Conservation (phyloP, 1,284 basidiomycete genomes). For the Sutorius eximius region DNA sequence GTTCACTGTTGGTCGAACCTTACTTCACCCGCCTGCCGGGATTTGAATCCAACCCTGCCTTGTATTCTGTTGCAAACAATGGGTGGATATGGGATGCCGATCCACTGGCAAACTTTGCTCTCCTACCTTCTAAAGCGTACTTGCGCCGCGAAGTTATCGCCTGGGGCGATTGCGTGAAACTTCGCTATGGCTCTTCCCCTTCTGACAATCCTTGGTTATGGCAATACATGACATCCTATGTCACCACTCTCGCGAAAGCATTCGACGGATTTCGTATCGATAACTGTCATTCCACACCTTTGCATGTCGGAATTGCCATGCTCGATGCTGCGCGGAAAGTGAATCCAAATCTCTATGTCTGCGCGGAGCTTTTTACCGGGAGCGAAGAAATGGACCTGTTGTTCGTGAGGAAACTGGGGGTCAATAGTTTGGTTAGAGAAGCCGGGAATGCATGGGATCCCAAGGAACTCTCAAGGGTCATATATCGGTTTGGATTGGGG, state of each 20-base stretch:
- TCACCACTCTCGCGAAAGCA: conserved; percentile 71
- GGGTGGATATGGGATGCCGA: conserved; percentile 99
- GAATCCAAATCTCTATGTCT: conserved; percentile 92
- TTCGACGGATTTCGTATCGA: conserved; percentile 98
- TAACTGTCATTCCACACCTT: conserved; percentile 96
- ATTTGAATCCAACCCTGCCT: conserved; percentile 61
- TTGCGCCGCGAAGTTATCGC: conserved; percentile 94
- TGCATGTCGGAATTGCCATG: conserved; percentile 90
- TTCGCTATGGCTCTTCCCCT: conserved; percentile 83
- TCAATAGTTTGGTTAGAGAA: conserved; percentile 91
- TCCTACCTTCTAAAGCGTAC: conserved; percentile 95
- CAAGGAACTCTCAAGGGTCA: conserved; percentile 81
- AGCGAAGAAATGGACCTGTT: conserved; percentile 90
- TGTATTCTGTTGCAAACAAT: conserved; percentile 91
- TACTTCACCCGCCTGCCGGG: conserved; percentile 85
- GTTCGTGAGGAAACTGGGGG: conserved; percentile 87
- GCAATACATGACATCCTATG: conserved; percentile 90
- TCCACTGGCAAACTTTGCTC: conserved; percentile 92
- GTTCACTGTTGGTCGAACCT: conserved; percentile 79
- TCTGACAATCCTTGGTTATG: conserved; percentile 93
- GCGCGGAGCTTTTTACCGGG: conserved; percentile 96
- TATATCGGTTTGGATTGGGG: conserved; percentile 86
- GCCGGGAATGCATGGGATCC: conserved; percentile 87
- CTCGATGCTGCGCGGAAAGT: conserved; percentile 88
- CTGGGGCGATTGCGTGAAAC: conserved; percentile 98